These are phyloP conservation scores for Didymellaceae sp. DNA, from an alignment of 2,329 filamentous ascomycete species.

Conservation along the genomic window DNA sequence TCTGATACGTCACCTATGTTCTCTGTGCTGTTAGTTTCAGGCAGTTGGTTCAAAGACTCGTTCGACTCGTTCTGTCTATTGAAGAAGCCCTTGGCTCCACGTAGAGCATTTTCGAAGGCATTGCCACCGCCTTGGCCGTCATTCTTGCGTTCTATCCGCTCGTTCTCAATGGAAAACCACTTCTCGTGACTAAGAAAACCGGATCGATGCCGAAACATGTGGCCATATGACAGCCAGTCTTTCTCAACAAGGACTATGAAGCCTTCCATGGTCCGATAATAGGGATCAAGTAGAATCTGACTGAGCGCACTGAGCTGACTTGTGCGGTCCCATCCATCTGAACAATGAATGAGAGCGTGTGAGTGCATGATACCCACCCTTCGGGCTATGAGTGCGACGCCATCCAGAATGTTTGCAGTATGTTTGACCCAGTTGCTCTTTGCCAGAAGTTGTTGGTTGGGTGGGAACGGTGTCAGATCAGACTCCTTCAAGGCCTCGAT, in stretches of 20 bases:
- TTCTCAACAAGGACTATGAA: slow-evolving; percentile 96
- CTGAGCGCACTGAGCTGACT: slow-evolving; percentile 91
- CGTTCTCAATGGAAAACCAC: slow-evolving; percentile 89
- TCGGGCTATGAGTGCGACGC: slow-evolving; percentile 81
- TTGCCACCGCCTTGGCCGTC: slow-evolving; percentile 62
- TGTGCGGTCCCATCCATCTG: slow-evolving; percentile 97
- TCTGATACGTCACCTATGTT: slow-evolving; percentile 56
- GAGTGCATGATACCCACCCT: slow-evolving; percentile 92
- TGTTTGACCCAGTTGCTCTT: slow-evolving; percentile 93
- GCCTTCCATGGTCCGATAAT: slow-evolving; percentile 90
- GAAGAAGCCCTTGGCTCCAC: slow-evolving; percentile 88
- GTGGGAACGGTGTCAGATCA: slow-evolving; percentile 81
- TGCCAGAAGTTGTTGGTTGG: slow-evolving; percentile 78
- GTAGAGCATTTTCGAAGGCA: slow-evolving; percentile 82
- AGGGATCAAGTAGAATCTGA: slow-evolving; percentile 93
- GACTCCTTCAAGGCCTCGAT: slow-evolving; percentile 91
- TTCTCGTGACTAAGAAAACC: slow-evolving; percentile 89
- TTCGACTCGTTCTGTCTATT: slow-evolving; percentile 76
- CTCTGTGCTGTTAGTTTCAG: slow-evolving; percentile 59
- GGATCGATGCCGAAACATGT: slow-evolving; percentile 95
- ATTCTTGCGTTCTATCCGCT: slow-evolving; percentile 64
- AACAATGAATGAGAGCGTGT: slow-evolving; percentile 95
- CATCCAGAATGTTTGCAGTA: slow-evolving; percentile 82
- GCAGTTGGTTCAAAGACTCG: slow-evolving; percentile 64
- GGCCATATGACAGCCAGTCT: slow-evolving; percentile 96